Evolutionary conservation across 805 yeast genomes (phyloP), one percentile per base, ranked within the genome.

Genomic region (Clavispora asparagi): DNA sequence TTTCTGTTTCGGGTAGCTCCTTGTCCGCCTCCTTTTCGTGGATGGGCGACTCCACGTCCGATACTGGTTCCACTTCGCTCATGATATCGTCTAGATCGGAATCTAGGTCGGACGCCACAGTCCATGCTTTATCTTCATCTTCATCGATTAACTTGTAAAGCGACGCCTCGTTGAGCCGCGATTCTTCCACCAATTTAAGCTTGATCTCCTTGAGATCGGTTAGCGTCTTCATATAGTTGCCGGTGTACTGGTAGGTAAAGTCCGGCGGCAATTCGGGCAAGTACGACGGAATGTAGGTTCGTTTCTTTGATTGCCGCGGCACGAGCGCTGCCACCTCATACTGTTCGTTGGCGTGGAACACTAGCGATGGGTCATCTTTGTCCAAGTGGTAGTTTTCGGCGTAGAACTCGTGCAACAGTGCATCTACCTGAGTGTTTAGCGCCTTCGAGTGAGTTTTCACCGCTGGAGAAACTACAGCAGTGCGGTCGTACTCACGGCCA

Each of bases 181-280:
- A 87, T 61, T 92, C 97, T 42, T 81, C 82, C 2, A 88, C 91
- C 43, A 91, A 70, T 55, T 79, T 78, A 45, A 85, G 79, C 51
- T 92, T 74, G 45, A 92, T 74, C 47, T 77, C 70, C 52, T 84
- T 79, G 49, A 91, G 87, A 57, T 88, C 92, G 1, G 82, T 77
- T 13, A 82, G 65, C 17, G 83, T 72, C 23, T 79, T 70, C 46
- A 82, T 74, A 60, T 71, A 90, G 51, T 76, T 74, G 0, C 96
- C 85, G 0, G 96, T 86, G 46, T 82, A 78, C 63, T 80, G 82
- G 61, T 85, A 92, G 0, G 98, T 92, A 64, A 91, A 95, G 57
- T 89, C 96, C 0, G 98, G 96, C 1, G 99, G 99, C 27, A 92
- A 73, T 11, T 81, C 81, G 0, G 99, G 99, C 55, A 92, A 68